Conservation (phyloP, 2,329 filamentous ascomycete genomes). For the Aspergillus oerlinghausenensis region DNA sequence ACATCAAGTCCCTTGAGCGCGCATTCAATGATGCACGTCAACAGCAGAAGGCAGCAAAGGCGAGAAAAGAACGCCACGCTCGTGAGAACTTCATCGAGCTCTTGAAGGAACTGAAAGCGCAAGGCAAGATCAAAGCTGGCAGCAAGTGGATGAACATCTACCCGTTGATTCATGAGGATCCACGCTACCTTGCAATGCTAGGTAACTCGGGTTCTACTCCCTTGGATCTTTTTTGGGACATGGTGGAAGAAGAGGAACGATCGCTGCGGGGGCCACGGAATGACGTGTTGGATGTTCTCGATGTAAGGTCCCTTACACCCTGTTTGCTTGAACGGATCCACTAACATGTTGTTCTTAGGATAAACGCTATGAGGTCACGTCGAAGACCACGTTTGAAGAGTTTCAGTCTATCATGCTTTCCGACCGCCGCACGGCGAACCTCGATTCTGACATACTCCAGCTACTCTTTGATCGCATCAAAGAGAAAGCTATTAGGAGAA, state of each 20-base stretch:
- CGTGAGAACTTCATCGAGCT: slow-evolving; percentile 76
- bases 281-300: slow-evolving; percentile 79
- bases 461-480: slow-evolving; percentile 84
- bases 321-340: neutral
- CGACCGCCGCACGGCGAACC: slow-evolving; percentile 82
- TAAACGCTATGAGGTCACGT: slow-evolving; percentile 83
- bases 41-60: slow-evolving; percentile 75
- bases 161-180: slow-evolving; percentile 70
- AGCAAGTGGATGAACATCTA: slow-evolving; percentile 84
- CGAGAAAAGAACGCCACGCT: slow-evolving; percentile 77
- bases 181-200: slow-evolving; percentile 76
- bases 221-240: slow-evolving; percentile 92
- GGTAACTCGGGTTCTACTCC: slow-evolving; percentile 81
- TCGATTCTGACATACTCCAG: slow-evolving; percentile 72
- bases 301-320: slow-evolving; percentile 55
- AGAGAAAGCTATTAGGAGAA: slow-evolving; percentile 77
- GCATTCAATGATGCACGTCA: slow-evolving; percentile 88
- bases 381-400: slow-evolving; percentile 81
- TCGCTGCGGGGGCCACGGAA: slow-evolving; percentile 76
- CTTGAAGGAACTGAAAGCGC: slow-evolving; percentile 66
- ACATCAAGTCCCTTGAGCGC: slow-evolving; percentile 88
- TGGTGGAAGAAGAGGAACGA: slow-evolving; percentile 88
- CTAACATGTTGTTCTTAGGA: slow-evolving; percentile 56
- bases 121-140: slow-evolving; percentile 81
- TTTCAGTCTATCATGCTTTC: slow-evolving; percentile 77